These are phyloP conservation scores for Pseudogymnoascus sp. DNA, from an alignment of 2,329 filamentous ascomycete genomes.

Conservation along the genomic window DNA sequence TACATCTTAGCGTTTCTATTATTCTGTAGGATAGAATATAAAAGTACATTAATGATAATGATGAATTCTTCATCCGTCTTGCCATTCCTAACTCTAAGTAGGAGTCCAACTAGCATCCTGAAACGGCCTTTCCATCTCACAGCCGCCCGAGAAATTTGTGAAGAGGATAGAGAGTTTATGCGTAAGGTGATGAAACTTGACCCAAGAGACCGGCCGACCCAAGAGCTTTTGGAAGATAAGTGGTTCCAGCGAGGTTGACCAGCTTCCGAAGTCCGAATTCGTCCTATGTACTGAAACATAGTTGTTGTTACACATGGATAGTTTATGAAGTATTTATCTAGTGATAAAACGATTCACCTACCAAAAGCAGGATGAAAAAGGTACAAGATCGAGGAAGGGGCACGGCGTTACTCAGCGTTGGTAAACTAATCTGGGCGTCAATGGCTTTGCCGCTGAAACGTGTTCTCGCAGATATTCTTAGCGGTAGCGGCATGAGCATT, in stretches of 20 bases:
- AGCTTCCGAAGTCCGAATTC: neutral
- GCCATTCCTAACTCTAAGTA: neutral
- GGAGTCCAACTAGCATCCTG: neutral
- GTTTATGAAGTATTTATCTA: too few relatives aligned
- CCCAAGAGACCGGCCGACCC: conserved; percentile 34
- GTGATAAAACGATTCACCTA: too few relatives aligned
- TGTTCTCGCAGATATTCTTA: too few relatives aligned
- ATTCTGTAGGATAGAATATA: neutral
- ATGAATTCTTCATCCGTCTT: neutral
- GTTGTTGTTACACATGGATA: too few relatives aligned
- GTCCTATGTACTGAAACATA: too few relatives aligned
- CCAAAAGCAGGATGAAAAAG: too few relatives aligned
- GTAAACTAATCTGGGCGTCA: too few relatives aligned
- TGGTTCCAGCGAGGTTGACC: conserved; percentile 26
- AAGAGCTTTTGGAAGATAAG: conserved; percentile 31
- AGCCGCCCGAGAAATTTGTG: neutral
- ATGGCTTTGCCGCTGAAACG: too few relatives aligned
- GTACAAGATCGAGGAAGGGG: too few relatives aligned
- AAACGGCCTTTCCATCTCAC: neutral
- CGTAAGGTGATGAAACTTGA: conserved; percentile 38
- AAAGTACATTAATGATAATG: neutral
- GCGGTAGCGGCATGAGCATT: too few relatives aligned
- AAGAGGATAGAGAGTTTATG: conserved; percentile 32
- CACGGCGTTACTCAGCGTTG: too few relatives aligned
- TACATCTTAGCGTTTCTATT: neutral